phyloP scores from a whole-genome alignment of 352 stramenopile species.

The Phytophthora pseudosyringae region DNA sequence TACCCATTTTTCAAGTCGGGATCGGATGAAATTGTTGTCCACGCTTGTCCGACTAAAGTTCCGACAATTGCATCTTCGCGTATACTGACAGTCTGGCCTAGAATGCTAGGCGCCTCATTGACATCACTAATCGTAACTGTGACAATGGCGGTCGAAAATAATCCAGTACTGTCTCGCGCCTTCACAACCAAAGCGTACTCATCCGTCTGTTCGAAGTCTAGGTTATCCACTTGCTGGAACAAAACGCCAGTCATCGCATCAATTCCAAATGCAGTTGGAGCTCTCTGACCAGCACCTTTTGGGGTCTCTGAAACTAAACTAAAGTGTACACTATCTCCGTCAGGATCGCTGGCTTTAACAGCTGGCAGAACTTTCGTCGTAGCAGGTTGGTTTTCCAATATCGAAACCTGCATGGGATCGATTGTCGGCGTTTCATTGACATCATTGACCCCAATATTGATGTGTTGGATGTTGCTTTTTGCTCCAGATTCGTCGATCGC shows the following conservation, averaged over 20 bases:
- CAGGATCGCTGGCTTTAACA: conserved; percentile 24
- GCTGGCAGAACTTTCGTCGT: conserved; percentile 25
- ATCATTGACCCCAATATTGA: conserved; percentile 27
- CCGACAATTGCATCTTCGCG: conserved; percentile 25
- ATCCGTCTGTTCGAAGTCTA: conserved; percentile 47
- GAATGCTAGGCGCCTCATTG: conserved; percentile 30
- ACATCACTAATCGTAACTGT: conserved; percentile 23
- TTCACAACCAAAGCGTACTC: conserved; percentile 26
- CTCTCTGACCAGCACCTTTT: background rate
- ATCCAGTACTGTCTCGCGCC: conserved; percentile 19
- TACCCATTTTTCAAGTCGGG: conserved; percentile 26
- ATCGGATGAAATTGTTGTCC: conserved; percentile 12
- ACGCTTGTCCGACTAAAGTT: conserved; percentile 16
- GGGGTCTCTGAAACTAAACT: conserved; percentile 29
- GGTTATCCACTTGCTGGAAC: conserved; percentile 29
- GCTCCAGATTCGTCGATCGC: conserved; percentile 24
- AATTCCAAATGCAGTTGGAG: conserved; percentile 48
- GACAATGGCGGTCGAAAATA: conserved; percentile 24
- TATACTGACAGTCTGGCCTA: conserved; percentile 16
- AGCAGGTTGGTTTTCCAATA: conserved; percentile 26
- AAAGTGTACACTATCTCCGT: conserved; percentile 23
- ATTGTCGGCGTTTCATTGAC: conserved; percentile 32
- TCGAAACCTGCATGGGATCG: conserved; percentile 6
- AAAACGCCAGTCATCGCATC: conserved; percentile 45
- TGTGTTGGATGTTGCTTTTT: conserved; percentile 16